Evolutionary conservation across 1,284 basidiomycete genomes (phyloP).

Genomic region (Moesziomyces globuligerus): DNA sequence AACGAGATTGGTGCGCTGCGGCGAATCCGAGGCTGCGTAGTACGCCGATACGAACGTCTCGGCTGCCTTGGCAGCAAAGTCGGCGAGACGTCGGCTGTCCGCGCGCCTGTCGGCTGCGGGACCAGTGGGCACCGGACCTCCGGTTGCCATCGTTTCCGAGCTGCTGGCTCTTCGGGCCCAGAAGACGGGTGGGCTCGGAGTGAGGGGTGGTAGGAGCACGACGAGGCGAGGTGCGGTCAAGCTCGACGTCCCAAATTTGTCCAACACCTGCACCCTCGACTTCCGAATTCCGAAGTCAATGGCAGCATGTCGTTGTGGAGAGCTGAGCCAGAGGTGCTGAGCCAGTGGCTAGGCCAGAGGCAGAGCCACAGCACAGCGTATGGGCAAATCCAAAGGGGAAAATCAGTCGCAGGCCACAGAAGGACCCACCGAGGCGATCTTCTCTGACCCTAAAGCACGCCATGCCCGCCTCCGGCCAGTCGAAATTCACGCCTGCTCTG

Average conservation of each 20-base stretch:
- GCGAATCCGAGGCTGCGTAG: conserved; percentile 65
- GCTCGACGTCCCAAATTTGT: conserved; percentile 1
- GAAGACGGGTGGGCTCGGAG: neutral
- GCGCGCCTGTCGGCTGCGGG: conserved; percentile 16
- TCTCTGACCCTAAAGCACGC: no score
- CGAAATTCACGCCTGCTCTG: no score
- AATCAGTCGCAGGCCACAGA: no score
- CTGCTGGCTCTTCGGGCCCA: no score
- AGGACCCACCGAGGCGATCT: no score
- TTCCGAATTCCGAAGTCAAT: conserved; percentile 19
- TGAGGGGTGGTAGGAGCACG: neutral
- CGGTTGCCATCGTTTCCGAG: conserved; percentile 9
- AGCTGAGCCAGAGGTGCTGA: neutral
- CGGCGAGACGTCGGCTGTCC: conserved; percentile 40
- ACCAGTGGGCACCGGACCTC: neutral
- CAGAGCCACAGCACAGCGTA: no score
- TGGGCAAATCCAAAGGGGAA: no score
- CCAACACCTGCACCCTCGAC: neutral
- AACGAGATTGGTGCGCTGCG: conserved; percentile 57
- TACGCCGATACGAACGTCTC: conserved; percentile 65
- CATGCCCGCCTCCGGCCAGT: no score
- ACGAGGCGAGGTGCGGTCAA: no score
- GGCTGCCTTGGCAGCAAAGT: conserved; percentile 62
- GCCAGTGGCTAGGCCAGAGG: neutral
- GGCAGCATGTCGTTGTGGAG: neutral